Conservation (phyloP, 495 filamentous ascomycete species). For the Geoglossum glabrum region DNA sequence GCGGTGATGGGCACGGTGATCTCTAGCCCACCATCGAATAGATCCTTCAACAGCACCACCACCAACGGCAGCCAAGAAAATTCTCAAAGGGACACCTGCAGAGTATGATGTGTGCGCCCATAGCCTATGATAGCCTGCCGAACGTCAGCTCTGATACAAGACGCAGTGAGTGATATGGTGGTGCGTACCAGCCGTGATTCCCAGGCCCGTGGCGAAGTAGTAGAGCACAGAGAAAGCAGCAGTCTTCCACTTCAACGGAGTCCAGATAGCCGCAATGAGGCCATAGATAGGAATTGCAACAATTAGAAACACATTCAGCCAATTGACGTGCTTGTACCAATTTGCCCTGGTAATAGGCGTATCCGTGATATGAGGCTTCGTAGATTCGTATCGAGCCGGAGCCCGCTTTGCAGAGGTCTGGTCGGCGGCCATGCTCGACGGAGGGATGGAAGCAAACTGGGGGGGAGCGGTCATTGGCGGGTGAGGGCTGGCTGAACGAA, state of each 20-base stretch:
- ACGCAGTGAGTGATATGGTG: not conserved
- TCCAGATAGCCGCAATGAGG: slow-evolving; percentile 59
- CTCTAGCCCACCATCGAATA: slow-evolving; percentile 91
- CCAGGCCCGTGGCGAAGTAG: slow-evolving; percentile 81
- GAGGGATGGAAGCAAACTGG: slow-evolving; percentile 1
- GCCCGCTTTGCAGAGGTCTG: slow-evolving; percentile 18
- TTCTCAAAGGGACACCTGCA: slow-evolving; percentile 66
- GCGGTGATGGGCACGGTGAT: slow-evolving; percentile 93
- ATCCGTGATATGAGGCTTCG: slow-evolving; percentile 28
- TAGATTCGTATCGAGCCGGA: slow-evolving; percentile 20
- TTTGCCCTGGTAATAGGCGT: slow-evolving; percentile 59
- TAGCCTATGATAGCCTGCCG: slow-evolving; percentile 61
- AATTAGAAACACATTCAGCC: slow-evolving; percentile 79
- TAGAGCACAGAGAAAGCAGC: slow-evolving; percentile 64
- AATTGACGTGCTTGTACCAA: slow-evolving; percentile 96
- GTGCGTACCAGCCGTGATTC: slow-evolving; percentile 56
- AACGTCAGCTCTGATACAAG: not conserved
- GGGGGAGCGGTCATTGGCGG: slow-evolving; percentile 6
- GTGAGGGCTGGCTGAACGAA: not conserved
- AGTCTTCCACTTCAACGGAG: slow-evolving; percentile 56
- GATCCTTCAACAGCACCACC: slow-evolving; percentile 93
- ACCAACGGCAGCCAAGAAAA: slow-evolving; percentile 81
- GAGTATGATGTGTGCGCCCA: slow-evolving; percentile 95
- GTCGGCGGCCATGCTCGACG: slow-evolving; percentile 3
- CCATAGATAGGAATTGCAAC: slow-evolving; percentile 65